Base-by-base conservation (phyloP, 306 rosid genomes). In the Lithocarpus polystachyus region DNA sequence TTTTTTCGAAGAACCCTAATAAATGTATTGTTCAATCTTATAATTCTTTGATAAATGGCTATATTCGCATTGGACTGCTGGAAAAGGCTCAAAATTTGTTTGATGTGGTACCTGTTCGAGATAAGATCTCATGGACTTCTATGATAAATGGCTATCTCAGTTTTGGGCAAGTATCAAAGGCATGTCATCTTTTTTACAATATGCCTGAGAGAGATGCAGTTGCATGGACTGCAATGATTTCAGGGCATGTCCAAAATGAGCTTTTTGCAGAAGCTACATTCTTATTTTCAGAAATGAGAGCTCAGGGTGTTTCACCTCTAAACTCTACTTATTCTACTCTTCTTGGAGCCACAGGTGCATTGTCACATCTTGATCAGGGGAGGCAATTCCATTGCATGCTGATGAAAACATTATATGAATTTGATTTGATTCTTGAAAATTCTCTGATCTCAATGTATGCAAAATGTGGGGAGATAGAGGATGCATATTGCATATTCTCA, bases 401-500 rank as follows among this genome's bases (percentile, higher is more conserved):
- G 85, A 52, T 80, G 5, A 93, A 93, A 88, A 84, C 93, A 37
- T 72, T 81, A 22, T 37, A 59, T 77, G 88, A 78, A 24, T 31
- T 29, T 79, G 97, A 89, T 74, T 75, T 89, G 87, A 78, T 89
- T 84, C 85, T 86, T 60, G 90, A 87, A 75, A 93, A 91, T 73
- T 89, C 98, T 77, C 82, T 93, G 22, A 83, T 93, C 62, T 87
- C 94, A 23, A 91, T 93, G 97, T 93, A 93, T 68, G 87, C 97
- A 48, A 93, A 91, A 84, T 88, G 93, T 71, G 98, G 98, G 82
- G 94, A 82, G 85, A 83, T 93, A 78, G 83, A 73, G 1, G 88
- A 87, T 23, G 90, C 94, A 35, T 78, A 76, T 82, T 48, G 54
- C 73, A 71, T 85, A 79, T 93, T 93, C 88, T 82, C 88, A n/a